Evolutionary conservation across 2,329 filamentous ascomycete genomes (phyloP).

Genomic region (Leptographium wingfieldii): DNA sequence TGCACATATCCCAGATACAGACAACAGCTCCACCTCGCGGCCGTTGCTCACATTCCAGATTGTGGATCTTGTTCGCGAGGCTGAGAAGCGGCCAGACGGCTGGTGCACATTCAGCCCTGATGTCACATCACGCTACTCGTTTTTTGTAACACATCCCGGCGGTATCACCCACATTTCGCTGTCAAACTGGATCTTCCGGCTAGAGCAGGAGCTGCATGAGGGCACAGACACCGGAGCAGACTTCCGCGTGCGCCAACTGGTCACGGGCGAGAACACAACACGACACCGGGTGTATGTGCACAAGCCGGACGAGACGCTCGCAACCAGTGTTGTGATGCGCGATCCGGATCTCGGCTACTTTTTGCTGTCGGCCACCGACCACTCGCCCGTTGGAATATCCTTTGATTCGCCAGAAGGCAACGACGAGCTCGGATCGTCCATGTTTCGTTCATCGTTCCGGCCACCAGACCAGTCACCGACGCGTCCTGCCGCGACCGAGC

Average conservation of each 20-base stretch:
- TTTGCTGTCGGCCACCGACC: conserved; percentile 44
- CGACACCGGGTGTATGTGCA: conserved; percentile 47
- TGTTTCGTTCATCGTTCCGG: conserved; percentile 18
- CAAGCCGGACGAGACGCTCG: conserved; percentile 33
- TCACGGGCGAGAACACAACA: conserved; percentile 42
- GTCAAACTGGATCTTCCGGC: conserved; percentile 48
- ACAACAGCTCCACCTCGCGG: conserved; percentile 26
- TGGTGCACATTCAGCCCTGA: conserved; percentile 54
- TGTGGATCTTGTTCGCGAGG: conserved; percentile 43
- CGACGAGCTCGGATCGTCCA: conserved; percentile 24
- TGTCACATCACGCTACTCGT: conserved; percentile 47
- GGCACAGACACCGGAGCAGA: conserved; percentile 46
- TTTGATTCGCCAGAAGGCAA: conserved; percentile 44
- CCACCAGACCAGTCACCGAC: conserved; percentile 23
- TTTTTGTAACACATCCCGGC: conserved; percentile 49
- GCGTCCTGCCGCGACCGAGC: conserved; percentile 21
- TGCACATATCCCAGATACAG: conserved; percentile 21
- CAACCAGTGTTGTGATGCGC: conserved; percentile 39
- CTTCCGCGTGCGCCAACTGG: conserved; percentile 47
- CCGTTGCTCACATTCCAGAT: conserved; percentile 49
- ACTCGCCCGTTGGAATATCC: conserved; percentile 43
- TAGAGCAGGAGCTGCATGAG: conserved; percentile 47
- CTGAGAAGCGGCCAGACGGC: conserved; percentile 41
- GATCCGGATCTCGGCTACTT: conserved; percentile 55
- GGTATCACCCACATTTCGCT: conserved; percentile 49